Conservation (phyloP, 441 rosid species). For the Populus hybrid region DNA sequence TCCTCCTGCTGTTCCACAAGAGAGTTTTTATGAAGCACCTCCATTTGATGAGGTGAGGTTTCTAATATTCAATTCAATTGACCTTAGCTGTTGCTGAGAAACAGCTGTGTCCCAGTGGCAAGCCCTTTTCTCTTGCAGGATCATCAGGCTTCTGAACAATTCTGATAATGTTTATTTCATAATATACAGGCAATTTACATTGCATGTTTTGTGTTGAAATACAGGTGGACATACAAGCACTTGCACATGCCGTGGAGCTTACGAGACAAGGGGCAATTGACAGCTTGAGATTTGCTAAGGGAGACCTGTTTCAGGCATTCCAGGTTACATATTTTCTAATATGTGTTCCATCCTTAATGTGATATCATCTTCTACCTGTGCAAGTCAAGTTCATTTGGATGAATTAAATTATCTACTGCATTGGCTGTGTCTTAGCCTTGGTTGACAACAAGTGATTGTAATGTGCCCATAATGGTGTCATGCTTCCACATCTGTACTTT, state of each 20-base stretch:
- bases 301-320: conserved; percentile 89
- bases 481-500: background rate
- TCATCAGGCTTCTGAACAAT: background rate
- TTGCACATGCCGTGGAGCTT: conserved; percentile 94
- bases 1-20: conserved; percentile 64
- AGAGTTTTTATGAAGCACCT: conserved; percentile 68
- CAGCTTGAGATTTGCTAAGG: conserved; percentile 91
- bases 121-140: background rate
- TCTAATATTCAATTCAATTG: conserved; percentile 8
- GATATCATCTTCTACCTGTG: background rate
- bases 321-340: conserved; percentile 40
- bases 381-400: background rate
- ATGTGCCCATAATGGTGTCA: too few relatives aligned
- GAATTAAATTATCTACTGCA: background rate
- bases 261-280: conserved; percentile 96
- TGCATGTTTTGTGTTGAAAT: conserved; percentile 16
- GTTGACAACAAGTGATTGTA: too few relatives aligned
- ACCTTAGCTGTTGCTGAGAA: conserved; percentile 14
- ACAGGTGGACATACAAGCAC: conserved; percentile 96
- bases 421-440: background rate
- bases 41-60: conserved; percentile 85
- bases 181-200: background rate
- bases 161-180: background rate
- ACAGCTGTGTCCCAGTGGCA: background rate
- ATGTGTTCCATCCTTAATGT: background rate